Conservation (phyloP, 2,329 filamentous ascomycete species). For the Fusarium begoniae region DNA sequence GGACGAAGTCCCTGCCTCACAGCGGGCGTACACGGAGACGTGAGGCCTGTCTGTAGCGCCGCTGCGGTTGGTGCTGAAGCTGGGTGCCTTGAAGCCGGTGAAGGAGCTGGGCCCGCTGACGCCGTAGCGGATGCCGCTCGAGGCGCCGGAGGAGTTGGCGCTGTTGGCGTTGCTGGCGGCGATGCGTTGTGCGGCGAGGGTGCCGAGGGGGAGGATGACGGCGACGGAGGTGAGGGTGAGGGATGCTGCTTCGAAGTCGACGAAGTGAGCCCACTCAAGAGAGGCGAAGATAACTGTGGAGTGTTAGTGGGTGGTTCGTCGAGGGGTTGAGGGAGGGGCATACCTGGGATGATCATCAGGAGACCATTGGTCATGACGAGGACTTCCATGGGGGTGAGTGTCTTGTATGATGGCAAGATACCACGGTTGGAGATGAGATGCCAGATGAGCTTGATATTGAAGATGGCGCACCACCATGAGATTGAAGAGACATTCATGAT, state of each 20-base stretch:
- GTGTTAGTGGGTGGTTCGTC: neutral
- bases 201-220: constrained; percentile 62
- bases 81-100: constrained; percentile 36
- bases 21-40: constrained; percentile 39
- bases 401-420: constrained; percentile 54
- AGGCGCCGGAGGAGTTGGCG: constrained; percentile 27
- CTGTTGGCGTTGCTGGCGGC: constrained; percentile 45
- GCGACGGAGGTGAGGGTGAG: constrained; percentile 60
- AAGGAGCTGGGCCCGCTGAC: constrained; percentile 22
- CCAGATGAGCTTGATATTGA: constrained; percentile 60
- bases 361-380: constrained; percentile 65
- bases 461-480: constrained; percentile 65
- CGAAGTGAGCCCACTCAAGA: constrained; percentile 54
- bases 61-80: constrained; percentile 28
- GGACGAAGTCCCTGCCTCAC: constrained; percentile 31
- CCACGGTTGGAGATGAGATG: constrained; percentile 60
- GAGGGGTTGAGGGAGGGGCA: constrained; percentile 8
- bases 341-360: constrained; percentile 66
- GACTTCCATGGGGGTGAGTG: constrained; percentile 62
- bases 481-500: constrained; percentile 54
- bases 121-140: constrained; percentile 27
- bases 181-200: constrained; percentile 59
- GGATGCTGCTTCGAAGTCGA: constrained; percentile 60
- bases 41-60: constrained; percentile 24
- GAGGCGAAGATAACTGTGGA: constrained; percentile 60